A percentile compares a stretch with the other conserved stretches of the same genome.
Conservation (phyloP, 257 asterid species). For the Solanum pinnatisectum region DNA sequence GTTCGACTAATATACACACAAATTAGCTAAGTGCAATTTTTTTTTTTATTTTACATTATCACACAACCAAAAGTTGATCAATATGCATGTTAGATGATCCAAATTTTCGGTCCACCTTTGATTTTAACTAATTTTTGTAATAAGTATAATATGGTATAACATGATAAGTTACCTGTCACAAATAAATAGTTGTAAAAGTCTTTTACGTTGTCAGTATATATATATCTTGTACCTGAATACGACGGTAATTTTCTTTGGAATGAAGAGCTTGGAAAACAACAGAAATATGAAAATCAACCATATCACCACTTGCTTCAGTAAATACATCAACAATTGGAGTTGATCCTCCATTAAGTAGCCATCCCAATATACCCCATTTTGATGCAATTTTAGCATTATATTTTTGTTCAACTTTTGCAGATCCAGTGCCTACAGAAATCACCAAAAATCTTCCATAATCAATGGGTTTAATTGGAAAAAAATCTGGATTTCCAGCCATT, state of each 20-base stretch:
- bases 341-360: slow-evolving; percentile 37
- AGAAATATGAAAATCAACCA: slow-evolving; percentile 47
- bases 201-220: not conserved
- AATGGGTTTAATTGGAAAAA: slow-evolving; percentile 20
- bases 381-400: slow-evolving; percentile 25
- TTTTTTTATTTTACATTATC: not conserved
- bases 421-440: slow-evolving; percentile 52
- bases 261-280: slow-evolving; percentile 38
- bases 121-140: not conserved
- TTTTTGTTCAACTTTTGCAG: slow-evolving; percentile 27
- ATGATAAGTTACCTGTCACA: not conserved
- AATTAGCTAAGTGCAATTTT: not conserved
- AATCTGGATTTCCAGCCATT: slow-evolving; percentile 28
- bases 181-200: not conserved
- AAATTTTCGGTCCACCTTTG: no score
- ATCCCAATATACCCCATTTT: slow-evolving; percentile 45
- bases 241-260: slow-evolving; percentile 32
- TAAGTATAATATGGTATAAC: not conserved
- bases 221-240: slow-evolving; percentile 32
- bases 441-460: slow-evolving; percentile 28
- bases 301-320: slow-evolving; percentile 43
- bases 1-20: not conserved
- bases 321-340: slow-evolving; percentile 44
- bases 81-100: not conserved
- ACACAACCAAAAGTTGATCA: not conserved